Evolutionary conservation across 2,329 filamentous ascomycete species (phyloP).

Genomic region (Aspergillus pseudoglaucus): DNA sequence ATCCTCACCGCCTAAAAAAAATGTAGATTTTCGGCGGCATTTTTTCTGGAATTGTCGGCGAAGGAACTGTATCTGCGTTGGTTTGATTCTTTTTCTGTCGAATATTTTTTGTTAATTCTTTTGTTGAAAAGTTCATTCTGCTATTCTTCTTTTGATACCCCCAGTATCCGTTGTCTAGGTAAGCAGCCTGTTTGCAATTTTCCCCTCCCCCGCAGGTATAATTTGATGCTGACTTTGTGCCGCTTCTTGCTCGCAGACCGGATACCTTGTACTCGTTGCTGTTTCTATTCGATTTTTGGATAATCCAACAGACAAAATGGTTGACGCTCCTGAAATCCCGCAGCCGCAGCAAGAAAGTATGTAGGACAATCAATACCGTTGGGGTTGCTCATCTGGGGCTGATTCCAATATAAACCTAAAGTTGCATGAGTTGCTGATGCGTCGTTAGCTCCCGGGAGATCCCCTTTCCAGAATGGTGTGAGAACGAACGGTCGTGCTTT

Average conservation of each 20-base stretch:
- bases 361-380: slow-evolving; percentile 13
- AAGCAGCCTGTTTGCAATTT: neutral
- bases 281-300: neutral
- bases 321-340: slow-evolving; percentile 22
- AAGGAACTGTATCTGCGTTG: neutral
- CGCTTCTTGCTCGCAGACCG: neutral
- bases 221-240: too few species aligned
- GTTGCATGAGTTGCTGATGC: slow-evolving; percentile 11
- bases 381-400: slow-evolving; percentile 12
- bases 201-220: too few species aligned
- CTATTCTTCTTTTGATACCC: neutral
- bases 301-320: slow-evolving; percentile 20
- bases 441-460: slow-evolving; percentile 23
- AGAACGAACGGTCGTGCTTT: slow-evolving; percentile 33
- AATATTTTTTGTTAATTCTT: neutral
- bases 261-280: neutral
- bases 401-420: slow-evolving; percentile 7
- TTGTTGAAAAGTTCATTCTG: neutral
- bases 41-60: neutral
- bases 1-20: slow-evolving; percentile 7
- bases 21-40: neutral
- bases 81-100: neutral
- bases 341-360: slow-evolving; percentile 27
- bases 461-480: slow-evolving; percentile 26
- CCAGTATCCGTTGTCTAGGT: neutral